A percentile compares a stretch with the other conserved stretches of the same genome.
Conservation (phyloP, 768 basidiomycete genomes). For the Boletus barrowsii region DNA sequence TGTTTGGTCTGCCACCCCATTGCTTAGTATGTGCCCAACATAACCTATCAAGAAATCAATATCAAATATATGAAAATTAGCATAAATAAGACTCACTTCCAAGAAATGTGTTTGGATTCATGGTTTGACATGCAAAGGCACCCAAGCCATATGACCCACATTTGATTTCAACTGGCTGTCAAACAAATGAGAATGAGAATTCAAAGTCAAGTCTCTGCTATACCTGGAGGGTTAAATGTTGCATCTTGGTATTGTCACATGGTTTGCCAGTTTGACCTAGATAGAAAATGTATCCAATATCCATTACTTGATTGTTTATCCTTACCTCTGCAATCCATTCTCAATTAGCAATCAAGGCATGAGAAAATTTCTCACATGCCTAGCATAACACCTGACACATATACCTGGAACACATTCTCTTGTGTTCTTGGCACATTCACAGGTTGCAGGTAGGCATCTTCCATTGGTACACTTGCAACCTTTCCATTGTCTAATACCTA, state of each 20-base stretch:
- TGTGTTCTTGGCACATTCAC: conserved; percentile 33
- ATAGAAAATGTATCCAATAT: not conserved
- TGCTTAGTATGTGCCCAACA: conserved; percentile 28
- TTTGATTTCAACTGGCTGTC: conserved; percentile 37
- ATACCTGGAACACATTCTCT: conserved; percentile 56
- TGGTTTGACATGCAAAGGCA: conserved; percentile 38
- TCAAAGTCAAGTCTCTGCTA: not conserved
- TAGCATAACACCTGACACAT: conserved; percentile 44
- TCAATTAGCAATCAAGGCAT: not conserved
- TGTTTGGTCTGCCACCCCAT: conserved; percentile 13
- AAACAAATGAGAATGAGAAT: not conserved
- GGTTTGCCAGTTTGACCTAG: conserved; percentile 18
- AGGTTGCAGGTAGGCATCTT: conserved; percentile 22
- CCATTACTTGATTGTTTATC: not conserved
- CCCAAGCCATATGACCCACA: conserved; percentile 41
- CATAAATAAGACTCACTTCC: conserved; percentile 25
- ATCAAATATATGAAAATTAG: not conserved
- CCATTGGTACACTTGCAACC: conserved; percentile 28
- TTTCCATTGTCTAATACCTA: conserved; percentile 16
- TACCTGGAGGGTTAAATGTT: conserved; percentile 23
- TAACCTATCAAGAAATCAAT: conserved; percentile 34
- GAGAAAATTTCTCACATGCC: conserved; percentile 25
- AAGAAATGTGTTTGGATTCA: conserved; percentile 25
- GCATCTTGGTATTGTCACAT: conserved; percentile 32
- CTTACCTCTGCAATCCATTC: conserved; percentile 21